Evolutionary conservation across 208 protist species (phyloP).

Genomic region (Leishmania braziliensis): DNA sequence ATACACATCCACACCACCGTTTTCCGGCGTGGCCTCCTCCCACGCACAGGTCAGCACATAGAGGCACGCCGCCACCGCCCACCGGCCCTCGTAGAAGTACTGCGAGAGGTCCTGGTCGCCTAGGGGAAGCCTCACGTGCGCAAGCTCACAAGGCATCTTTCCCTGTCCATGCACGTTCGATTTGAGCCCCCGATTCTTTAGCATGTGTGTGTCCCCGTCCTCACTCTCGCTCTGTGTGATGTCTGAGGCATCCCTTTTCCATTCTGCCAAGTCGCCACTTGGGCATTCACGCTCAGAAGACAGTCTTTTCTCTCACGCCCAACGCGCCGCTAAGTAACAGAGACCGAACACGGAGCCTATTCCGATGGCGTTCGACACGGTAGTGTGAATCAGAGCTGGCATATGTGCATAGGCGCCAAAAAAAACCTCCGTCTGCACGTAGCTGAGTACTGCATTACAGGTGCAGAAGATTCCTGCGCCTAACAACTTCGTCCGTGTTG

Average conservation of each 20-base stretch:
- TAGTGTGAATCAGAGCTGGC: constrained; percentile 32
- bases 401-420: constrained; percentile 73
- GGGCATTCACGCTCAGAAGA: neutral
- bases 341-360: constrained; percentile 45
- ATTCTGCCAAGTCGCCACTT: neutral
- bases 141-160: too few relatives aligned
- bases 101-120: too few relatives aligned
- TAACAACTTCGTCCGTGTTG: constrained; percentile 13
- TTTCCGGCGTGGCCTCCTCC: too few relatives aligned
- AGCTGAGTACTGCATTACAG: constrained; percentile 42
- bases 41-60: neutral
- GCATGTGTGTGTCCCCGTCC: neutral
- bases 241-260: neutral
- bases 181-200: neutral
- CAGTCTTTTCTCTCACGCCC: constrained; percentile 7
- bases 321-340: constrained; percentile 36
- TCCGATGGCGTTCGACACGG: constrained; percentile 40
- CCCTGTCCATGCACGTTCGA: too few relatives aligned
- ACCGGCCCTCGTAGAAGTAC: neutral
- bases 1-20: neutral
- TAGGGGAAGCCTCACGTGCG: too few relatives aligned
- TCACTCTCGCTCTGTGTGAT: neutral
- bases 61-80: neutral
- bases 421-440: constrained; percentile 74
- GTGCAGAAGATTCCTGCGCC: constrained; percentile 28